Base-by-base conservation (phyloP, 257 asterid species). In the Solanum clarkiae region DNA sequence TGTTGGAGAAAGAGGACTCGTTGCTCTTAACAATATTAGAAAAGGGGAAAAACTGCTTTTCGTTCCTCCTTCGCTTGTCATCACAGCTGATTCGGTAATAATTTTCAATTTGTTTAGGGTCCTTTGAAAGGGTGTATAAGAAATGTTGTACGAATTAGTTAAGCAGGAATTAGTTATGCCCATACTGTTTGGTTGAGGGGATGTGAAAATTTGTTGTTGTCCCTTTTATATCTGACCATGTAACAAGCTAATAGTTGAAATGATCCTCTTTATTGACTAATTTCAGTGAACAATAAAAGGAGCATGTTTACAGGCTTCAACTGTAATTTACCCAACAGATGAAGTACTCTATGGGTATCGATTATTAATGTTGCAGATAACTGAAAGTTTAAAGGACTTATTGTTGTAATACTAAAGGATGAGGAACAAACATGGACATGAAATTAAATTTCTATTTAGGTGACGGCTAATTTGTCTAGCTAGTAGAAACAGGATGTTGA, bases 1-100 rank as follows among this genome's bases (percentile, higher is more conserved):
- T 15, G 92, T 96, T 17, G 99, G 99, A 72, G 99, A 94, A 90
- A 92, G 99, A 81, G 99, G 99, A 2, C 94, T 96, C 11, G 98
- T 96, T 65, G 98, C 99, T 84, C 88, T 93, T 65, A 93, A 93
- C 62, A 94, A 93, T 79, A 90, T 96, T 16, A 92, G 99, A 88
- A 96, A 93, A 89, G 98, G 98, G 9, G 99, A 96, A 88, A 96
- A 93, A 70, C 85, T 96, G 86, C 98, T 96, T 3, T 96, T 94
- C 81, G 98, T 96, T 87, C 99, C 99, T 84, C 97, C 98, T 20
- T 86, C 94, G 1, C 94, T 94, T 69, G 92, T 94, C 88, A 93
- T 96, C 84, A 93, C 96, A 4, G 93, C 99, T 45, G 95, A 93
- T 84, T 96, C 99, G 84, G 99, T 95, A 88, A 79, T 56, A 29